Conservation (phyloP, 495 filamentous ascomycete species). For the Penicillium odoratum region DNA sequence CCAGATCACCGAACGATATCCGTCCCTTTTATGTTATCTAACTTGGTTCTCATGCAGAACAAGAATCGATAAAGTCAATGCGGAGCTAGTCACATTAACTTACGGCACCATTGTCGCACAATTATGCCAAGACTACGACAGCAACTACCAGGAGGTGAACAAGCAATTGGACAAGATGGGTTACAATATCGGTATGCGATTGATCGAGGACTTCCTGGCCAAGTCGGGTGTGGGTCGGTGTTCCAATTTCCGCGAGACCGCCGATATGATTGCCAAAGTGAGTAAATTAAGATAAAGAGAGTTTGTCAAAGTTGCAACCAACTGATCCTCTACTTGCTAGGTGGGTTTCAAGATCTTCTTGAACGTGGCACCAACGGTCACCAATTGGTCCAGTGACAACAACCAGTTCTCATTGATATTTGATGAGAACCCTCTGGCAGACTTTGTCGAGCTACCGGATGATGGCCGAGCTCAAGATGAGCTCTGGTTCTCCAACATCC, state of each 20-base stretch:
- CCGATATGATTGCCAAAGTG: slow-evolving; percentile 95
- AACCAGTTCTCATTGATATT: slow-evolving; percentile 96
- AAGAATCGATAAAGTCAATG: slow-evolving; percentile 72
- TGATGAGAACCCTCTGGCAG: slow-evolving; percentile 94
- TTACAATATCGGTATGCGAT: slow-evolving; percentile 92
- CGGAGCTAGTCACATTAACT: slow-evolving; percentile 93
- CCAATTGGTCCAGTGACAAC: slow-evolving; percentile 93
- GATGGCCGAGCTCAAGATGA: slow-evolving; percentile 95
- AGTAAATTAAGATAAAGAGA: slow-evolving; percentile 3
- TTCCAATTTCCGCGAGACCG: slow-evolving; percentile 90
- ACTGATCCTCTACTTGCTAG: slow-evolving; percentile 42
- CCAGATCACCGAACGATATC: background rate
- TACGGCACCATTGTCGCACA: slow-evolving; percentile 98
- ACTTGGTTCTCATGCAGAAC: slow-evolving; percentile 43
- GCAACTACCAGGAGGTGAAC: slow-evolving; percentile 89
- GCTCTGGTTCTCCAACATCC: slow-evolving; percentile 96
- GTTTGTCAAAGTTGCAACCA: background rate
- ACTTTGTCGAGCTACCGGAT: slow-evolving; percentile 96
- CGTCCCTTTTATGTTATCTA: background rate
- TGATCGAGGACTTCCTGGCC: slow-evolving; percentile 97
- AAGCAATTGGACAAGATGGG: slow-evolving; percentile 98
- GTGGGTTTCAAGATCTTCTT: slow-evolving; percentile 99
- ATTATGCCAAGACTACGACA: slow-evolving; percentile 92
- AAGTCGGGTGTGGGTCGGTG: slow-evolving; percentile 89
- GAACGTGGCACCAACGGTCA: slow-evolving; percentile 92